These are phyloP conservation scores for Penicillium hordei DNA, from an alignment of 2,329 filamentous ascomycete genomes.

Conservation along the genomic window DNA sequence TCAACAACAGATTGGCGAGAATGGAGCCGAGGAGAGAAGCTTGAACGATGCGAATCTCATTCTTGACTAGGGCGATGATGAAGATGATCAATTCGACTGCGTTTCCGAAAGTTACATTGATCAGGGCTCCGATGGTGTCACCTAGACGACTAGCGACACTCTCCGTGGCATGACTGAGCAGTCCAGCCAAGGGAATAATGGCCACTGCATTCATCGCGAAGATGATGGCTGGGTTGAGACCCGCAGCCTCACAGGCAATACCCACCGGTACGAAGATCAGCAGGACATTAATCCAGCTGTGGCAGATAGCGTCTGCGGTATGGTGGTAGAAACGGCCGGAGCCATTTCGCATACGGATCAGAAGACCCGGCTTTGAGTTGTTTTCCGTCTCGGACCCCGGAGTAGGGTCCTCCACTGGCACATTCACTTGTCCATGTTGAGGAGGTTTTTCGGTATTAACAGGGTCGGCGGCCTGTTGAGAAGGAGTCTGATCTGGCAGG, in stretches of 20 bases:
- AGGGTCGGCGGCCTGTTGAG: constrained; percentile 5
- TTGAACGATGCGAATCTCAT: constrained; percentile 88
- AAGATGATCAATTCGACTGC: constrained; percentile 77
- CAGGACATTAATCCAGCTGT: constrained; percentile 47
- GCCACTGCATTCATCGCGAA: constrained; percentile 75
- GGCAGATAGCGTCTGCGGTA: constrained; percentile 35
- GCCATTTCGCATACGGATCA: constrained; percentile 34
- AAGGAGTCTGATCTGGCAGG: constrained; percentile 4
- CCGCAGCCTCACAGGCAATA: constrained; percentile 39
- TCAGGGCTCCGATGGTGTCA: constrained; percentile 69
- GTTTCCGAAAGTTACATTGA: constrained; percentile 78
- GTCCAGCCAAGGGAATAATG: constrained; percentile 70
- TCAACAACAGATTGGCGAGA: constrained; percentile 81
- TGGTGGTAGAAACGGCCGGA: constrained; percentile 34
- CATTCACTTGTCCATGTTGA: constrained; percentile 35
- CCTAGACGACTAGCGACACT: constrained; percentile 71
- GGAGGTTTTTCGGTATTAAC: constrained; percentile 7
- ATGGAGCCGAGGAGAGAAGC: constrained; percentile 88
- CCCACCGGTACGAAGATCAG: constrained; percentile 45
- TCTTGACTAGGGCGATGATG: constrained; percentile 74
- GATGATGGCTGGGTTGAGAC: constrained; percentile 59
- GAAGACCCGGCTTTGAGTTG: constrained; percentile 22
- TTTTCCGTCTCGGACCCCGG: constrained; percentile 23
- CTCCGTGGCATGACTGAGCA: constrained; percentile 73
- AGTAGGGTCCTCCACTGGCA: constrained; percentile 13